Percentiles rank a stretch among this genome's conserved stretches.
Conservation (phyloP, 176 grass and related monocot genomes). For the Phoenix roebelenii region DNA sequence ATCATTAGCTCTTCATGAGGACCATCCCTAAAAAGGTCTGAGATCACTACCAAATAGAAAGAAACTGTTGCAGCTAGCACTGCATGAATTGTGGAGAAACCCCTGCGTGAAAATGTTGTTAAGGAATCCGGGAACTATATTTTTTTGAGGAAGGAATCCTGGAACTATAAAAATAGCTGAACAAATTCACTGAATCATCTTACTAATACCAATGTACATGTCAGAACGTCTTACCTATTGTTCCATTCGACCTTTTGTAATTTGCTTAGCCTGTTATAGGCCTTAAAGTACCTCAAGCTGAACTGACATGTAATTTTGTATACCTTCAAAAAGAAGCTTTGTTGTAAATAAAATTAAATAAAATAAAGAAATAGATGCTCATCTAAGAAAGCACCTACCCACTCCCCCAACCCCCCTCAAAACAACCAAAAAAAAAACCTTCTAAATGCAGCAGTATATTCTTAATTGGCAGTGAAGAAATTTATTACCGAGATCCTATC, state of each 20-base stretch:
- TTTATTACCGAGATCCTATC: too few relatives aligned
- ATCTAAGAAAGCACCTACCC: too few relatives aligned
- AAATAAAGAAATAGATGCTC: neutral
- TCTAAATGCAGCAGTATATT: too few relatives aligned
- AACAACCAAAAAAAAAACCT: too few relatives aligned
- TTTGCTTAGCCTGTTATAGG: constrained; percentile 42
- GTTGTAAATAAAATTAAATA: neutral
- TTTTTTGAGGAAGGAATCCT: neutral
- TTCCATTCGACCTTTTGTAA: constrained; percentile 67
- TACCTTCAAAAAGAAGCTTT: constrained; percentile 25
- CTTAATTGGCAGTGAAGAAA: too few relatives aligned
- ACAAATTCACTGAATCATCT: neutral
- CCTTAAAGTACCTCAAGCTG: constrained; percentile 41
- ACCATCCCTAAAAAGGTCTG: constrained; percentile 45
- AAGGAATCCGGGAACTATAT: neutral
- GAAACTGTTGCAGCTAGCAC: constrained; percentile 46
- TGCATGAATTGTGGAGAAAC: constrained; percentile 76
- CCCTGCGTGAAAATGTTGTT: constrained; percentile 24
- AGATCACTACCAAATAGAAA: constrained; percentile 56
- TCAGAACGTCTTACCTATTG: constrained; percentile 36
- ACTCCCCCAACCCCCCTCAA: too few relatives aligned
- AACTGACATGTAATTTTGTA: constrained; percentile 42
- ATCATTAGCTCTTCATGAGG: constrained; percentile 21
- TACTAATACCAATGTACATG: neutral
- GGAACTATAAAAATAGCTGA: neutral